Percentiles rank a stretch among this genome's conserved stretches.
phyloP scores from a whole-genome alignment of 352 stramenopile species.

The Thraustochytrium sp. region DNA sequence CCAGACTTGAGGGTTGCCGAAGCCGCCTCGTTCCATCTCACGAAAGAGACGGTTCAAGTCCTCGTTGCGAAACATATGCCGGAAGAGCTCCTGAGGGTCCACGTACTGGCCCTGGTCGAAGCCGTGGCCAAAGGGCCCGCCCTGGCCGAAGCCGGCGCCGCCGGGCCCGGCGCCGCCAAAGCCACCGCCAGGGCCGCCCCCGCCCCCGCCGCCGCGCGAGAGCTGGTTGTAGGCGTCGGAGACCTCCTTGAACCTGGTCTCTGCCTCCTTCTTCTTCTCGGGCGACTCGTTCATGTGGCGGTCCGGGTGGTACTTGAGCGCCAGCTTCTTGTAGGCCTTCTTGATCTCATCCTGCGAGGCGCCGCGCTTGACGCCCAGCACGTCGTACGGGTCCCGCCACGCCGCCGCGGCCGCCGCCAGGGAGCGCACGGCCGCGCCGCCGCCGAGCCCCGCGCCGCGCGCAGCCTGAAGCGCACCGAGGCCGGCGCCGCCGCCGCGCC shows the following conservation, averaged over 20 bases:
- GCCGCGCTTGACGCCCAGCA: constrained; percentile 45
- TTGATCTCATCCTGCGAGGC: constrained; percentile 75
- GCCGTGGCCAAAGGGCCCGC: neutral
- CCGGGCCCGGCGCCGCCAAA: neutral
- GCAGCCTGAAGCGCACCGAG: too few species aligned
- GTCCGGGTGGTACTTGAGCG: constrained; percentile 57
- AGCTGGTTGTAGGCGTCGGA: constrained; percentile 35
- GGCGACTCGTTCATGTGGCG: neutral
- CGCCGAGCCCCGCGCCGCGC: too few species aligned
- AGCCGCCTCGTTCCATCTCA: constrained; percentile 2
- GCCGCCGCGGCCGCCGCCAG: neutral
- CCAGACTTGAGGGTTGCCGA: neutral
- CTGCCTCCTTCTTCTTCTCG: neutral
- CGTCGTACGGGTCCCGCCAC: constrained; percentile 39
- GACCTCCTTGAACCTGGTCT: constrained; percentile 36
- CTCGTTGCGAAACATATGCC: constrained; percentile 13
- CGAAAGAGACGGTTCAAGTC: neutral
- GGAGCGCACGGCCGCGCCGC: too few species aligned
- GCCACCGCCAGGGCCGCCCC: neutral
- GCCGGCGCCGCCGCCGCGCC: too few species aligned
- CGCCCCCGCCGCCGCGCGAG: neutral
- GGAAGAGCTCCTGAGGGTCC: constrained; percentile 3
- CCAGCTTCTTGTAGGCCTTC: constrained; percentile 87
- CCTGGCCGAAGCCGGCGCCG: neutral
- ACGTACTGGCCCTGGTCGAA: constrained; percentile 7